Base-by-base conservation (phyloP, 176 grass and related monocot species). In the Carex littledalei region DNA sequence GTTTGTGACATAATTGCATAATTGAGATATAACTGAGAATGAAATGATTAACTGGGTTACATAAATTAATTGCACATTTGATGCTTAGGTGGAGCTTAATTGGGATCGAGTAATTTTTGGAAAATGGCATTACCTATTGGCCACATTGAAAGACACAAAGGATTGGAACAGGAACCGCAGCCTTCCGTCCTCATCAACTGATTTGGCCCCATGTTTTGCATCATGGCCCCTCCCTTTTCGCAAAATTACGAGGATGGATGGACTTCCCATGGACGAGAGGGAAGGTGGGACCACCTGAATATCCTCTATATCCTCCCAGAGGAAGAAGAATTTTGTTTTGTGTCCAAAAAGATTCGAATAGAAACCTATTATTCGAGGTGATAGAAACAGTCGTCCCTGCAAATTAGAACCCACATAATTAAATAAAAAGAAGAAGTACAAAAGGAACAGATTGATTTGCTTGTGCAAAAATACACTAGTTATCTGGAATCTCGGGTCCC, bases 251-350 rank as follows among this genome's bases (percentile, higher is more conserved):
- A 95, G 18, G 59, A 95, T 86, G 66, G 85, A 86, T 56, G 96
- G 96, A 79, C 90, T 93, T 39, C 93, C 96, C 96, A 98, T 98
- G 17, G 91, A 90, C 76, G 90, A 83, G 15, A 98, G 85, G 21
- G 90, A 90, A 83, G 96, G 80, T 49, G 93, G 85, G 52, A 87
- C 41, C 35, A 98, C 80, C 80, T 92, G 80, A 15, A 98, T 89
- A 22, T 98, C 91, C 63, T 98, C 95, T 90, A 98, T 98, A 90
- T 98, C 96, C 84, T 98, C 93, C 96, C 96, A 98, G 84, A 98
- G 93, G 85, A 95, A 94, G 90, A 98, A 98, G 85, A 98, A 98
- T 67, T 95, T 98, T 62, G 96, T 98, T 90, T 95, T 98, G 81
- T 92, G 96, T 11, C 96, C 96, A 66, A 98, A 98, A 34, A 98